Evolutionary conservation across 768 basidiomycete genomes (phyloP).

Genomic region (Serpula lacrymans): DNA sequence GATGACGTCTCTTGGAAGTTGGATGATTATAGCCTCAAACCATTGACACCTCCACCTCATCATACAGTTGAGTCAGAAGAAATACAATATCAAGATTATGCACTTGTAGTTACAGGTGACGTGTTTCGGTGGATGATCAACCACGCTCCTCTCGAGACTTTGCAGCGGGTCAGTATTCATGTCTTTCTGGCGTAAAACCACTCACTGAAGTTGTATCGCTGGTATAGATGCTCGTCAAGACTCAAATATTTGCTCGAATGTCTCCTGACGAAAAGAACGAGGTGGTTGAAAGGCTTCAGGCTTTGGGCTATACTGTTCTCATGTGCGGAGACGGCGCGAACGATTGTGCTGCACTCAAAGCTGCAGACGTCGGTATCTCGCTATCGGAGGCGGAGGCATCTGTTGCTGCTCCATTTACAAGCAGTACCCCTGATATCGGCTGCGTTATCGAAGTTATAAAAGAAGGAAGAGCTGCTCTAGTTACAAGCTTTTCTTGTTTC

Average conservation of each 20-base stretch:
- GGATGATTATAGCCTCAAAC: constrained; percentile 86
- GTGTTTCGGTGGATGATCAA: constrained; percentile 99
- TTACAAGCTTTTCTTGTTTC: constrained; percentile 99
- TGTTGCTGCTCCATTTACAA: constrained; percentile 97
- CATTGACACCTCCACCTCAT: constrained; percentile 65
- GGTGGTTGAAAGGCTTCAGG: constrained; percentile 90
- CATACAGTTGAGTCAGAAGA: constrained; percentile 70
- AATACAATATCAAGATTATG: constrained; percentile 80
- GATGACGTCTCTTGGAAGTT: constrained; percentile 84
- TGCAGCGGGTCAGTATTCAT: constrained; percentile 71
- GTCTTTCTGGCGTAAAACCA: background rate
- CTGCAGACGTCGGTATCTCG: constrained; percentile 96
- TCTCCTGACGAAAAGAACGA: constrained; percentile 99
- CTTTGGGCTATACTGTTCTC: constrained; percentile 91
- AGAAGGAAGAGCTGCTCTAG: constrained; percentile 92
- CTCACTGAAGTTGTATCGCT: constrained; percentile 3
- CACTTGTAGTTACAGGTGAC: constrained; percentile 90
- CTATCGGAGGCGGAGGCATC: constrained; percentile 98
- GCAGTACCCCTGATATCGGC: constrained; percentile 88
- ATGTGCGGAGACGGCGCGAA: constrained; percentile 99
- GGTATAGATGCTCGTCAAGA: constrained; percentile 92
- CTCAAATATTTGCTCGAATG: constrained; percentile 97
- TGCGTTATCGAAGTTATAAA: constrained; percentile 97
- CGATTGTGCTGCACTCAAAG: constrained; percentile 97
- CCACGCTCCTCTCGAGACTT: constrained; percentile 87